Evolutionary conservation across 2,329 filamentous ascomycete genomes (phyloP), one percentile per base, ranked within the genome.

Genomic region (Ophiobolus disseminans): DNA sequence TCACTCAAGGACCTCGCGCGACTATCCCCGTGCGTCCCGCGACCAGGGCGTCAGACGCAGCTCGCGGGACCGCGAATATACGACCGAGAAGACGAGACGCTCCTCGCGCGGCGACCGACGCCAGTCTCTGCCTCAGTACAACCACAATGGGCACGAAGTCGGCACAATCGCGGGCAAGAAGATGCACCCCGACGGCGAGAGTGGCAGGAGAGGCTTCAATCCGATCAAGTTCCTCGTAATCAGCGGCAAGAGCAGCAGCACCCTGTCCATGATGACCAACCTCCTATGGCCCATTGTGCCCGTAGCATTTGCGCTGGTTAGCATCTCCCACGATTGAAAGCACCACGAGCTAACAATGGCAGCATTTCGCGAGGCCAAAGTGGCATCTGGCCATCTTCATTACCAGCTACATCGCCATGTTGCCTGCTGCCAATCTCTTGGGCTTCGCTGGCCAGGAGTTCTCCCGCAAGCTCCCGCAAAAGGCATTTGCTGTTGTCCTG

Each of bases 241-340:
- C 45, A 81, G 80, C 66, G 86, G 84, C 73, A 77, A 73, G 40
- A 89, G 87, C 35, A 83, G 84, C 22, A 87, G 84, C 64, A 80
- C 76, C 22, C 75, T 84, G 10, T 90, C 87, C 7, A 81, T 81
- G 66, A 66, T 80, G 40, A 86, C 88, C 63, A 91, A 91, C 66
- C 62, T 89, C 20, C 79, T 91, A 26, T 91, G 88, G 88, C 88
- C 88, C 4, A 78, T 89, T 51, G 88, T 91, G 2, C 87, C 88
- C 5, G 84, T 83, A 22, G 88, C 87, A 14, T 85, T 91, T 57
- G 85, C 79, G n/a, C 75, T 89, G 73, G 65, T 85, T 68, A 16
- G 63, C 52, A 47, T n/a, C n/a, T 13, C 14, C 20, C 16, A 36
- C n/a, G 20, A 3, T n/a, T 4, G 10, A 2, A 31, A 7, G 1